Evolutionary conservation across 768 basidiomycete species (phyloP).

Genomic region (Exidia glandulosa): DNA sequence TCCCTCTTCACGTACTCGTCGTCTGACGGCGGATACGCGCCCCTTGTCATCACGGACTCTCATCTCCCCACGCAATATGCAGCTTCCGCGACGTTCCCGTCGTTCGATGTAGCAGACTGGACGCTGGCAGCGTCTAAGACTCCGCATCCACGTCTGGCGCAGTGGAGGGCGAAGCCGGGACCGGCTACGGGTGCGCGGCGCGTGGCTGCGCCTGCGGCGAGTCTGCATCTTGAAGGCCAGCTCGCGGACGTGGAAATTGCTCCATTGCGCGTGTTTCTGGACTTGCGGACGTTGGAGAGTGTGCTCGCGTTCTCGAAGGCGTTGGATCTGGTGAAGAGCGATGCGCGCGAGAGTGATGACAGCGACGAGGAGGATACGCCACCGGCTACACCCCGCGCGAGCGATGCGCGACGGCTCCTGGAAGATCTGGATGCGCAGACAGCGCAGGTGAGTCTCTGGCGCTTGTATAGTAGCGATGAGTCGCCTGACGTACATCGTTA

Average conservation of each 20-base stretch:
- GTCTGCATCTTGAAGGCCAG: slow-evolving; percentile 26
- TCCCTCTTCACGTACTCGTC: slow-evolving; percentile 36
- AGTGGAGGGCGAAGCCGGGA: slow-evolving; percentile 43
- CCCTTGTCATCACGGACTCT: slow-evolving; percentile 68
- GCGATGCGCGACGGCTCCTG: slow-evolving; percentile 30
- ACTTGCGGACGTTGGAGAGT: slow-evolving; percentile 34
- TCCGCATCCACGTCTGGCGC: slow-evolving; percentile 42
- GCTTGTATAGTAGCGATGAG: too few relatives aligned
- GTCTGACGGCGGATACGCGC: slow-evolving; percentile 27
- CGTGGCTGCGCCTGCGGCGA: slow-evolving; percentile 4
- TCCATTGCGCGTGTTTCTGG: slow-evolving; percentile 70
- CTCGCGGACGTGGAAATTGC: slow-evolving; percentile 19
- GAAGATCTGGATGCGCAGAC: slow-evolving; percentile 48
- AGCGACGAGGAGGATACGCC: slow-evolving; percentile 26
- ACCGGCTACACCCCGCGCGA: slow-evolving; percentile 25
- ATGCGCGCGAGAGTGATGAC: slow-evolving; percentile 13
- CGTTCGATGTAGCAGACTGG: slow-evolving; percentile 55
- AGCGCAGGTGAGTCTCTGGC: too few relatives aligned
- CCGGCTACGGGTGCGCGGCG: neutral
- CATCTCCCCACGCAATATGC: slow-evolving; percentile 50
- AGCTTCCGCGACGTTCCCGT: slow-evolving; percentile 28
- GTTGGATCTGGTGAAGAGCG: slow-evolving; percentile 15
- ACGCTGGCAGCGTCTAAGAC: slow-evolving; percentile 30
- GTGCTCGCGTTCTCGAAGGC: slow-evolving; percentile 39
- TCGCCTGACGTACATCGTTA: too few relatives aligned